These are phyloP conservation scores for Albatrellus sp. DNA, from an alignment of 1,284 basidiomycete genomes.

Conservation along the genomic window DNA sequence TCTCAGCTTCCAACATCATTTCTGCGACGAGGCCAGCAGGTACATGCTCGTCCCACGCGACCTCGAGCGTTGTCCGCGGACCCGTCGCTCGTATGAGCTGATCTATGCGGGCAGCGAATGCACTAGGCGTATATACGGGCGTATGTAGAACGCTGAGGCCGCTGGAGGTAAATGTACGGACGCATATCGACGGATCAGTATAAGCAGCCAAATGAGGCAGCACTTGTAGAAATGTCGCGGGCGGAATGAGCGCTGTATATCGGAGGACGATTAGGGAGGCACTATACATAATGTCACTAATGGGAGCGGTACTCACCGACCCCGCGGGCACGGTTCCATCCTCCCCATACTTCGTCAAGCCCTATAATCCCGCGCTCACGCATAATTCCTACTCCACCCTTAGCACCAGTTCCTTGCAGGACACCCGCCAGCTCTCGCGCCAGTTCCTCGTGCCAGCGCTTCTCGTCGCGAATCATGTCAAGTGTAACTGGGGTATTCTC, in stretches of 20 bases:
- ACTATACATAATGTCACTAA: not conserved
- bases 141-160: conserved; percentile 80
- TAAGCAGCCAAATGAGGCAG: conserved; percentile 56
- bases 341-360: conserved; percentile 92
- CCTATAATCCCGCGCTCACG: conserved; percentile 68
- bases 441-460: conserved; percentile 70
- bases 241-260: conserved; percentile 70
- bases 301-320: conserved; percentile 50
- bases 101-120: conserved; percentile 56
- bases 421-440: conserved; percentile 76
- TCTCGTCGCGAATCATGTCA: conserved; percentile 84
- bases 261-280: not conserved
- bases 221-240: conserved; percentile 68
- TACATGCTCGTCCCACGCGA: conserved; percentile 57
- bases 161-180: conserved; percentile 52
- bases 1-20: conserved; percentile 64
- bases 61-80: conserved; percentile 44
- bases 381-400: conserved; percentile 42
- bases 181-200: conserved; percentile 59
- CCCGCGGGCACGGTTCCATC: conserved; percentile 93
- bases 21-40: conserved; percentile 63
- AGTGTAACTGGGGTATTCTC: conserved; percentile 71
- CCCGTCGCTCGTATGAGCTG: conserved; percentile 27
- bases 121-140: conserved; percentile 53
- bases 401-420: conserved; percentile 37